Evolutionary conservation across 305 asterid species (phyloP), one percentile per base, ranked within the genome.

Genomic region (Fraxinus sp.): DNA sequence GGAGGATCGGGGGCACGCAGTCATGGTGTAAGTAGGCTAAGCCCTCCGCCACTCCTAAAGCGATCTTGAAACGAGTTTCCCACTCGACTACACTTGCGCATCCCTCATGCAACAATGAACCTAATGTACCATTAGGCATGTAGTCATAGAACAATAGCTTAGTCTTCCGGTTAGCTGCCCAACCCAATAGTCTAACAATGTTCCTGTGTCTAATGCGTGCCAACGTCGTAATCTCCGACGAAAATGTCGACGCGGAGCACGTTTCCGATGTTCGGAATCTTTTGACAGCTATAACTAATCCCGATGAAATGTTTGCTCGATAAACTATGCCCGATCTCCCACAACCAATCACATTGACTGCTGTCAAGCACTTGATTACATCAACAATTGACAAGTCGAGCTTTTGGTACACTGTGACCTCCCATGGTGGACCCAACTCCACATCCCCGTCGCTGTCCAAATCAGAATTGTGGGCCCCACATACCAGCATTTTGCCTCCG

Each of bases 1-100:
- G 99, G 85, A 96, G 90, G 78, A 96, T 96, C 0, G 99, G 93
- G 0, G 99, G 99, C 74, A 89, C 91, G 0, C 99, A 95, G 77
- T 91, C 98, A 36, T 94, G 97, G 89, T 96, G 99, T 90, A 96
- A 84, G 80, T 96, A 96, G 22, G 99, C 90, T 20, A 96, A 76
- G 9, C 97, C 99, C 87, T 94, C 97, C 0, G 97, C 98, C 0
- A 94, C 93, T 0, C 97, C 98, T 62, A 94, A 82, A 0, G 88
- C 94, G 33, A 94, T 91, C 85, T 93, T 92, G 87, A 89, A 89
- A 11, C 95, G 87, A 6, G 89, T 87, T 82, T 92, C 98, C 98
- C 98, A 94, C 64, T 91, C 94, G 11, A 86, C 89, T 13, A 90
- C 74, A 9, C 87, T 88, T 28, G 90, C 90, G 8, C 79, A 75